phyloP scores from a whole-genome alignment of 306 rosid genomes.

The Quercus suber region DNA sequence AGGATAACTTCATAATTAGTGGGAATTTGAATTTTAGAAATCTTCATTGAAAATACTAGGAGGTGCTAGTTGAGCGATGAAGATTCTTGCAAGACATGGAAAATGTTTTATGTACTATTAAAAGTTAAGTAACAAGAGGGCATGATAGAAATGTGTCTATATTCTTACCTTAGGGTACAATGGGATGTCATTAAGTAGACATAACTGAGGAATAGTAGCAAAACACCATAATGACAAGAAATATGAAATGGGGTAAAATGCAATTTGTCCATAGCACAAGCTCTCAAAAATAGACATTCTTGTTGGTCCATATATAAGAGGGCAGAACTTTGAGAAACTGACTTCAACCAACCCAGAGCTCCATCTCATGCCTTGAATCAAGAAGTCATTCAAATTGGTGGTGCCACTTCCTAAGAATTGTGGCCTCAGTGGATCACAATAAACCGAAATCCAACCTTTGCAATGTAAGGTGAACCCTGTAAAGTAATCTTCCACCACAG shows the following conservation, averaged over 20 bases:
- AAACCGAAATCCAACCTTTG: slow-evolving; percentile 71
- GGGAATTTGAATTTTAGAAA: no score
- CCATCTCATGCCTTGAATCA: slow-evolving; percentile 71
- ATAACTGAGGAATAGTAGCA: slow-evolving; percentile 59
- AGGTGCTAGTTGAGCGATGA: no score
- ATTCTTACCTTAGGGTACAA: slow-evolving; percentile 65
- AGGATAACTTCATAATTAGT: no score
- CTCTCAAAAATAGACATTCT: slow-evolving; percentile 44
- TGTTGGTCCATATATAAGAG: slow-evolving; percentile 42
- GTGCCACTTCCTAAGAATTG: slow-evolving; percentile 62
- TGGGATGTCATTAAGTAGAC: slow-evolving; percentile 52
- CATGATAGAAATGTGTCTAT: not conserved
- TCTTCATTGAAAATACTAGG: no score
- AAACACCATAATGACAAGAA: slow-evolving; percentile 56
- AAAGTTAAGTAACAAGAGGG: not conserved
- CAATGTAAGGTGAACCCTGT: slow-evolving; percentile 59
- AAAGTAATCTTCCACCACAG: slow-evolving; percentile 53
- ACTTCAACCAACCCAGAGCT: slow-evolving; percentile 53
- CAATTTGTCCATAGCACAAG: slow-evolving; percentile 40
- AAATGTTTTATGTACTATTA: no score
- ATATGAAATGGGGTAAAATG: slow-evolving; percentile 37
- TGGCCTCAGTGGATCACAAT: slow-evolving; percentile 46
- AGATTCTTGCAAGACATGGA: no score
- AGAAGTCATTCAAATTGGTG: slow-evolving; percentile 51
- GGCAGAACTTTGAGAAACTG: slow-evolving; percentile 50